phyloP scores from a whole-genome alignment of 208 protist genomes.

The Lotmaria passim region DNA sequence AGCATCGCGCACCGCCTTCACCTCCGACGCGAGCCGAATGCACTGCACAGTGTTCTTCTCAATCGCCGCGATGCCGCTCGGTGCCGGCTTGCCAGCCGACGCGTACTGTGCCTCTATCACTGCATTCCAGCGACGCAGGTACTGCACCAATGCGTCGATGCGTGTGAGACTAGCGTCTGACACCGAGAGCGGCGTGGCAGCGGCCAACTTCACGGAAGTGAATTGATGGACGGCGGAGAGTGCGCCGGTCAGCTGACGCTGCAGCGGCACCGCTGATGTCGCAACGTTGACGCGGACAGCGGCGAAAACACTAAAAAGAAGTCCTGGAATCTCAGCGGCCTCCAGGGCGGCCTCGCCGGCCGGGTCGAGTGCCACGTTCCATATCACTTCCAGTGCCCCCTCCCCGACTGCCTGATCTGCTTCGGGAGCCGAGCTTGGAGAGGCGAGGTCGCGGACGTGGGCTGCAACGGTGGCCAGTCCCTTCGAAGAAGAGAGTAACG shows the following conservation, averaged over 20 bases:
- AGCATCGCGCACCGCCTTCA: slow-evolving; percentile 69
- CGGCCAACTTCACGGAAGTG: slow-evolving; percentile 61
- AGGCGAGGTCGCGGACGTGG: slow-evolving; percentile 12
- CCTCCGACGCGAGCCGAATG: slow-evolving; percentile 74
- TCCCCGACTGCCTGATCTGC: slow-evolving; percentile 9
- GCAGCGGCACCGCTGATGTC: slow-evolving; percentile 33
- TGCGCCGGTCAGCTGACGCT: slow-evolving; percentile 71
- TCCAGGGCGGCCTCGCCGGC: slow-evolving; percentile 54
- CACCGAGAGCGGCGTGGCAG: slow-evolving; percentile 25
- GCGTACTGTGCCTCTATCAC: slow-evolving; percentile 39
- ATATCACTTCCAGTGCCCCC: slow-evolving; percentile 48
- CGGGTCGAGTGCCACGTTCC: slow-evolving; percentile 64
- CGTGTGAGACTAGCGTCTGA: slow-evolving; percentile 20
- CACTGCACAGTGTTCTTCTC: slow-evolving; percentile 84
- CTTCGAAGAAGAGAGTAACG: background rate
- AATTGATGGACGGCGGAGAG: slow-evolving; percentile 78
- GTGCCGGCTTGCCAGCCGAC: slow-evolving; percentile 23
- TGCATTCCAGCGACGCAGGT: slow-evolving; percentile 55
- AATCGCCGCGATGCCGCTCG: slow-evolving; percentile 57
- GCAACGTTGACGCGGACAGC: slow-evolving; percentile 15
- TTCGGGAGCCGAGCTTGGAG: background rate
- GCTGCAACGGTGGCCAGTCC: slow-evolving; percentile 10
- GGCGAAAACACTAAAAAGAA: slow-evolving; percentile 56
- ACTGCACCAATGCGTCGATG: slow-evolving; percentile 47
- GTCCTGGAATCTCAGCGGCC: slow-evolving; percentile 35